These are phyloP conservation scores for Fomitopsis betulina DNA, from an alignment of 1,284 basidiomycete species.

Conservation along the genomic window DNA sequence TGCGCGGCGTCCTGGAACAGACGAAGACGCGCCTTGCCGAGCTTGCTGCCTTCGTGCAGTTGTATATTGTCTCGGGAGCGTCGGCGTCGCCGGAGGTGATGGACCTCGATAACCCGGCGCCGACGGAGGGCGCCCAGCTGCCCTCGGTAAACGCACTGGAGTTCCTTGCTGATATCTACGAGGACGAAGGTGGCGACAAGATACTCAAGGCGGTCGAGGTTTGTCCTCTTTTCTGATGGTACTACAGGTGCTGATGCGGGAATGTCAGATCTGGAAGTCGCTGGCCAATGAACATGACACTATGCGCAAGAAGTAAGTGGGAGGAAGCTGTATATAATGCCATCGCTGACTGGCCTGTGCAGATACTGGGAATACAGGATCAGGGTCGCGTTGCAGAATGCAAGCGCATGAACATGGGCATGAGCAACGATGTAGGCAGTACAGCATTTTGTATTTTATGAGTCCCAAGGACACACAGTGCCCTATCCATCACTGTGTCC, in stretches of 20 bases:
- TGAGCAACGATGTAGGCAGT: not conserved
- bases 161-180: conserved; percentile 79
- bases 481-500: too few species aligned
- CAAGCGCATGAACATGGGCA: not conserved
- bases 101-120: conserved; percentile 71
- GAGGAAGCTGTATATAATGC: not conserved
- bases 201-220: conserved; percentile 49
- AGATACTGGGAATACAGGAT: conserved; percentile 43
- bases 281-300: conserved; percentile 71
- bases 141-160: conserved; percentile 80
- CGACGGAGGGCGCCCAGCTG: conserved; percentile 62
- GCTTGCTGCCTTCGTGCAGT: conserved; percentile 56
- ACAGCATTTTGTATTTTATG: not conserved
- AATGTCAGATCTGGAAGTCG: conserved; percentile 58
- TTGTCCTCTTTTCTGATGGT: conserved; percentile 13
- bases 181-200: conserved; percentile 47
- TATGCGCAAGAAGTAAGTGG: conserved; percentile 72
- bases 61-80: conserved; percentile 45
- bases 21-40: conserved; percentile 53
- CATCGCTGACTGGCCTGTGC: not conserved
- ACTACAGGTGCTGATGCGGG: not conserved
- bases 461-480: too few species aligned
- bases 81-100: conserved; percentile 40
- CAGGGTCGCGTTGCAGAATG: conserved; percentile 30
- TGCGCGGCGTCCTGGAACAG: conserved; percentile 71